These are phyloP conservation scores for Babesia ovata DNA, from an alignment of 169 alveolate species.

Conservation along the genomic window DNA sequence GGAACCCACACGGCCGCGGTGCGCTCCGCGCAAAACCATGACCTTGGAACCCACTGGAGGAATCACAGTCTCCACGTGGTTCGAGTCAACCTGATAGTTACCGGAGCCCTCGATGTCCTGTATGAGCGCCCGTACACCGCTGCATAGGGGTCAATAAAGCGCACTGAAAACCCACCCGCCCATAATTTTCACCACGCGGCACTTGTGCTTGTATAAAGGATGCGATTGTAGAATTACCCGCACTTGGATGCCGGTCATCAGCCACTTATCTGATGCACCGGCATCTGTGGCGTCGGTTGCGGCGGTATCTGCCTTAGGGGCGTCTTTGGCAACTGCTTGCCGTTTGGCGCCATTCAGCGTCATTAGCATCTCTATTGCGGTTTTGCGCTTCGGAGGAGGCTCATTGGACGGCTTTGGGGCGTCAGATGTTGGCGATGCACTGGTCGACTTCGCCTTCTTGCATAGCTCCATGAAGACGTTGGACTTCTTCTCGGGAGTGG, in stretches of 20 bases:
- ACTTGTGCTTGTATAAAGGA: constrained; percentile 61
- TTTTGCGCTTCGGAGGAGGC: constrained; percentile 38
- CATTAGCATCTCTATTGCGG: constrained; percentile 51
- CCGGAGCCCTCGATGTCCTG: constrained; percentile 44
- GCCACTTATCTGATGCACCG: constrained; percentile 29
- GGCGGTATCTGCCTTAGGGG: background rate
- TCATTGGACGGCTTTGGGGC: background rate
- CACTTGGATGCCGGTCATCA: constrained; percentile 43
- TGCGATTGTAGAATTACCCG: constrained; percentile 53
- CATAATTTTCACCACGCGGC: constrained; percentile 23
- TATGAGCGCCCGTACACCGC: constrained; percentile 32
- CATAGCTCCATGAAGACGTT: constrained; percentile 57
- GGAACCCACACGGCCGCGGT: constrained; percentile 45
- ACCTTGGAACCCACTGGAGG: constrained; percentile 55
- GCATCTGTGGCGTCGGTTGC: background rate
- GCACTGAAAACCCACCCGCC: constrained; percentile 13
- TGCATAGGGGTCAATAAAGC: background rate
- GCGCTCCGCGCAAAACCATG: constrained; percentile 43
- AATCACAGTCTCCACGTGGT: constrained; percentile 64
- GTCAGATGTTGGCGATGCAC: background rate
- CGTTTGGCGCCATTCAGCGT: constrained; percentile 4
- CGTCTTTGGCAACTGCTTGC: background rate
- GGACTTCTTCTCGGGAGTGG: constrained; percentile 9
- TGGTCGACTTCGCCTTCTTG: constrained; percentile 8
- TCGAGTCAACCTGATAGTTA: constrained; percentile 36